These are phyloP conservation scores for Kwoniella botswanensis DNA, from an alignment of 768 basidiomycete species.

Conservation along the genomic window DNA sequence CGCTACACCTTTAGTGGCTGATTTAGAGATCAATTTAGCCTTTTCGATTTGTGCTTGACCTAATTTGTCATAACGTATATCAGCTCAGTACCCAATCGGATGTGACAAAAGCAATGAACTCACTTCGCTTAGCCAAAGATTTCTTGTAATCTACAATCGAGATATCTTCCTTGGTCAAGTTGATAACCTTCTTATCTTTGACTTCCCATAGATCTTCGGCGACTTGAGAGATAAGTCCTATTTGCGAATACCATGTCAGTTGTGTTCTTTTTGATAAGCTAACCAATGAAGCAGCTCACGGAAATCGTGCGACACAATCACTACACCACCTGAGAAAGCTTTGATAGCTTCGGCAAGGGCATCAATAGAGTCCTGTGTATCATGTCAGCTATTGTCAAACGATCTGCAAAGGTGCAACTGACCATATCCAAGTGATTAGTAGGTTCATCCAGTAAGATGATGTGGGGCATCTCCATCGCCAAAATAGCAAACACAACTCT, in stretches of 20 bases:
- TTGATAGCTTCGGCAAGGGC: constrained; percentile 94
- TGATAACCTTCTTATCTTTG: constrained; percentile 87
- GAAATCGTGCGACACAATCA: constrained; percentile 99
- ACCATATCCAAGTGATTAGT: constrained; percentile 62
- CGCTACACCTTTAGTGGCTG: constrained; percentile 60
- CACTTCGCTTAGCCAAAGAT: constrained; percentile 75
- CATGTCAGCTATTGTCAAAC: background rate
- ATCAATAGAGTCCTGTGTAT: constrained; percentile 79
- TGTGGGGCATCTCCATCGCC: constrained; percentile 96
- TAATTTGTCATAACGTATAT: constrained; percentile 48
- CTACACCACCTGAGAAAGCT: constrained; percentile 95
- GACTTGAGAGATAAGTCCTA: constrained; percentile 93
- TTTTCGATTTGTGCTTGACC: constrained; percentile 87
- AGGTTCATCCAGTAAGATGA: constrained; percentile 69
- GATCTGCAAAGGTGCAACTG: constrained; percentile 40
- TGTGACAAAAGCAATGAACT: constrained; percentile 47
- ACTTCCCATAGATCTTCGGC: constrained; percentile 99
- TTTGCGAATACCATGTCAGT: background rate
- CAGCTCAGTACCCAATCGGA: background rate
- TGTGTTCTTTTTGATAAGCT: background rate
- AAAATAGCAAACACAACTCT: constrained; percentile 96
- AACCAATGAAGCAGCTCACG: constrained; percentile 64
- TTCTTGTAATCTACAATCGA: constrained; percentile 93
- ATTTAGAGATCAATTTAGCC: constrained; percentile 90
- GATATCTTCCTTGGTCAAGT: constrained; percentile 88